Percentiles rank a stretch among this genome's conserved stretches.
Evolutionary conservation across 2,329 filamentous ascomycete genomes (phyloP).

Genomic region (Aaosphaeria arxii): DNA sequence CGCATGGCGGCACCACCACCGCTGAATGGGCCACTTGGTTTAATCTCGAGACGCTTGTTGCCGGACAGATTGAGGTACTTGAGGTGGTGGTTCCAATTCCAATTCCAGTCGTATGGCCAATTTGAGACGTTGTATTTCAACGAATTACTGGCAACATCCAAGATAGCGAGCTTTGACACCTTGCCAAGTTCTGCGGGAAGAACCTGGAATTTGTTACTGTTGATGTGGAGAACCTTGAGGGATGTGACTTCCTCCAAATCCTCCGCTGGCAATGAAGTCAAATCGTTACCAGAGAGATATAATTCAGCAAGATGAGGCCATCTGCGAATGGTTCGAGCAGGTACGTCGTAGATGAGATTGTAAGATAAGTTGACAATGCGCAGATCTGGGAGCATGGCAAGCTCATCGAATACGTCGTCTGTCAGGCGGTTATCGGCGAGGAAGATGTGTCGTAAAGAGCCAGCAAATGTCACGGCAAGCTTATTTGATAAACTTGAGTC

Average conservation of each 20-base stretch:
- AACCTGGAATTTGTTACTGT: constrained; percentile 96
- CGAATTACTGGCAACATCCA: constrained; percentile 92
- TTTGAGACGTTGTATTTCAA: constrained; percentile 99
- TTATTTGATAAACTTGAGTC: constrained; percentile 83
- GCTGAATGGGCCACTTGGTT: constrained; percentile 59
- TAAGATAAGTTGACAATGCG: constrained; percentile 91
- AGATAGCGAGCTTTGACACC: constrained; percentile 83
- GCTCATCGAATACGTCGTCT: constrained; percentile 92
- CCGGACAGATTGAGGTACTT: constrained; percentile 95
- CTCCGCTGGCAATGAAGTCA: constrained; percentile 87
- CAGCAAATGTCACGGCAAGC: constrained; percentile 81
- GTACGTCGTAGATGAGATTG: constrained; percentile 91
- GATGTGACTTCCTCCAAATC: constrained; percentile 88
- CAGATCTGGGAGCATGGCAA: constrained; percentile 77
- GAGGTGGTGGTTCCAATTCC: constrained; percentile 96
- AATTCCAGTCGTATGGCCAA: constrained; percentile 99
- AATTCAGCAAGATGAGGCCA: constrained; percentile 90
- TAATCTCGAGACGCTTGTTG: constrained; percentile 94
- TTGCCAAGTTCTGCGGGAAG: constrained; percentile 93
- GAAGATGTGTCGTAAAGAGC: constrained; percentile 78
- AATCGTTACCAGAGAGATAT: constrained; percentile 91
- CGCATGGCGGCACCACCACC: constrained; percentile 43
- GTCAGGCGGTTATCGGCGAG: constrained; percentile 92
- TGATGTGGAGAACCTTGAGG: constrained; percentile 88
- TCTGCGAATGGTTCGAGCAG: constrained; percentile 78